Base-by-base conservation (phyloP, 2,329 filamentous ascomycete genomes). In the Mariannaea sp. region DNA sequence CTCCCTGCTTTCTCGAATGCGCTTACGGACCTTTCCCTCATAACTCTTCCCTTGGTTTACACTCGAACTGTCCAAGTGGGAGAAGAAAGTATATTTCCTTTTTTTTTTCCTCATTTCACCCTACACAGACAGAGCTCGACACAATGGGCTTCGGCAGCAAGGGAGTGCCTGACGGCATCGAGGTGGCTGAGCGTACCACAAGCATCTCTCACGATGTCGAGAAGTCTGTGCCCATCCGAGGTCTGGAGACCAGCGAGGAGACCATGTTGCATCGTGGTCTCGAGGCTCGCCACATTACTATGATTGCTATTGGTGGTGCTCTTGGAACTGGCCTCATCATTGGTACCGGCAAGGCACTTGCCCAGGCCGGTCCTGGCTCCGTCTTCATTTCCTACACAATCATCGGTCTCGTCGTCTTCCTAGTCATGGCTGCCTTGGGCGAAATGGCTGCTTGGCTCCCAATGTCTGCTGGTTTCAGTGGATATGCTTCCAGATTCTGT, bases 371-470 rank as follows among this genome's bases (percentile, higher is more conserved):
- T 1, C 87, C 88, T 41, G 87, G 76, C 14, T 83, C 86, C 7
- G 83, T 90, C 68, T 78, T 90, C 59, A 87, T 90, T 68, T 85
- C 85, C 6, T 90, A 90, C 73, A 77, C 82, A 24, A 70, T 87
- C 56, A 81, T 90, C 59, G 88, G 88, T 60, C 72, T 86, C 36
- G 73, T 94, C 52, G 90, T 93, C 59, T 94, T 86, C 71, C 75
- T 90, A 32, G 89, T 93, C 61, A 92, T 94, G 88, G 85, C 85
- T 52, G 86, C 83, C 52, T 82, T 94, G 5, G 89, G 89, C 57
- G 89, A 93, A 71, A 93, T 94, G 88, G 88, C 89, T 7, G 82
- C 89, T 46, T 94, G 88, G 88, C 72, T 94, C 22, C 90, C 90
- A 42, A 78, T 92, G 64, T 82, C 84, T 47, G 84, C 87, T 67